These are phyloP conservation scores for Clarireedia sp. DNA, from an alignment of 2,329 filamentous ascomycete genomes.

Conservation along the genomic window DNA sequence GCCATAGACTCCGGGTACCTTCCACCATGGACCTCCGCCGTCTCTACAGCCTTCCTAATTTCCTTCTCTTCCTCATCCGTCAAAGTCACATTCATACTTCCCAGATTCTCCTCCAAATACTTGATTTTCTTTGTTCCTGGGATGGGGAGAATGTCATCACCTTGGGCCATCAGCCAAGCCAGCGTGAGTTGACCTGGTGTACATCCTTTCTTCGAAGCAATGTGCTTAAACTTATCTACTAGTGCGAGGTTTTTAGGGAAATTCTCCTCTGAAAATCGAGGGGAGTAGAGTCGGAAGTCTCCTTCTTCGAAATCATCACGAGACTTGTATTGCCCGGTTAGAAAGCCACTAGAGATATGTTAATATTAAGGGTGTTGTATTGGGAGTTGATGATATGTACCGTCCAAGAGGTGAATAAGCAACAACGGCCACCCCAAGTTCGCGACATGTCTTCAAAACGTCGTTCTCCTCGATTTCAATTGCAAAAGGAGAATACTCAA, in stretches of 20 bases:
- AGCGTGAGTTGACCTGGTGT: conserved; percentile 44
- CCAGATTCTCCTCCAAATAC: conserved; percentile 32
- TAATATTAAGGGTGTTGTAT: neutral
- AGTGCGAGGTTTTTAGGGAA: conserved; percentile 43
- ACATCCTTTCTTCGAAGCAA: conserved; percentile 43
- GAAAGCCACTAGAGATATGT: conserved; percentile 36
- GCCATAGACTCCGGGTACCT: conserved; percentile 37
- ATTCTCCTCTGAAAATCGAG: conserved; percentile 42
- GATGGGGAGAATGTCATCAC: conserved; percentile 45
- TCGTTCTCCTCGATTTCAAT: conserved; percentile 50
- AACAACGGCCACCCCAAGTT: conserved; percentile 49
- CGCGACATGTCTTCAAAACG: conserved; percentile 45
- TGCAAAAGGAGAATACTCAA: conserved; percentile 46
- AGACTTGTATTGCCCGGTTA: conserved; percentile 42
- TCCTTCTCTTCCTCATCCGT: conserved; percentile 14
- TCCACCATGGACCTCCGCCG: conserved; percentile 42
- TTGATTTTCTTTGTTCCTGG: conserved; percentile 43
- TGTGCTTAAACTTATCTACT: conserved; percentile 35
- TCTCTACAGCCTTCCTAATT: conserved; percentile 30
- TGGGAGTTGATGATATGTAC: neutral
- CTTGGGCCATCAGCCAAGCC: conserved; percentile 44
- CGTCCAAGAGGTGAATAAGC: conserved; percentile 50
- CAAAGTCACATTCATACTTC: conserved; percentile 15
- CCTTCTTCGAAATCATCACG: conserved; percentile 38
- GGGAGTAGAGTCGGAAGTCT: conserved; percentile 39